These are phyloP conservation scores for Chrysochromulina parva DNA, from an alignment of 78 protist species.

Conservation along the genomic window DNA sequence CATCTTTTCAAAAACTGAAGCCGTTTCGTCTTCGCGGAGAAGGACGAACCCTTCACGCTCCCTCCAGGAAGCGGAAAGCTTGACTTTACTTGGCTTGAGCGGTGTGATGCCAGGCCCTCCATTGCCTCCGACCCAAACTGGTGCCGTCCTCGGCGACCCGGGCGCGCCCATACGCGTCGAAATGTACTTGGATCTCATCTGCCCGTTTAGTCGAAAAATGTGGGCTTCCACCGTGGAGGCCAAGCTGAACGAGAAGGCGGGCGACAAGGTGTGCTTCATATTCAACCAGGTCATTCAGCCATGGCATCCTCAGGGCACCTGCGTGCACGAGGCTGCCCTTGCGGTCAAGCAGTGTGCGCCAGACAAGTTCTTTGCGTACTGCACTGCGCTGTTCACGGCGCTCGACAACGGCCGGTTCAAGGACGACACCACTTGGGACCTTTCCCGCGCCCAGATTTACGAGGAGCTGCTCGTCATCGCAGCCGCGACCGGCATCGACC, in stretches of 20 bases:
- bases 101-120: too few relatives aligned
- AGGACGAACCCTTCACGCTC: too few relatives aligned
- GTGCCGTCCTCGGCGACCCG: too few relatives aligned
- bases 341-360: background rate
- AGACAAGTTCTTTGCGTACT: background rate
- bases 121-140: too few relatives aligned
- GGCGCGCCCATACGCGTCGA: background rate
- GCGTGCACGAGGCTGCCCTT: conserved; percentile 14
- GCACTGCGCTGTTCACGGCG: background rate
- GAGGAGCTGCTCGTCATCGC: background rate
- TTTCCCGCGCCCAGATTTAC: background rate
- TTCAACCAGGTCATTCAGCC: conserved; percentile 38
- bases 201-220: conserved; percentile 15
- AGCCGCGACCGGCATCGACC: background rate
- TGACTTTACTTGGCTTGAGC: too few relatives aligned
- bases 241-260: background rate
- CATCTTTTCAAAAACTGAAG: too few relatives aligned
- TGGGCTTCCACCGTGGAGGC: background rate
- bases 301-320: conserved; percentile 33
- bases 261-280: background rate
- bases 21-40: too few relatives aligned
- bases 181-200: conserved; percentile 5
- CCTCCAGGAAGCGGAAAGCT: too few relatives aligned
- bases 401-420: background rate
- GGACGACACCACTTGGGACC: background rate